A percentile compares a stretch with the other conserved stretches of the same genome.
Conservation (phyloP, 345 rosid genomes). For the Populus davidiana region DNA sequence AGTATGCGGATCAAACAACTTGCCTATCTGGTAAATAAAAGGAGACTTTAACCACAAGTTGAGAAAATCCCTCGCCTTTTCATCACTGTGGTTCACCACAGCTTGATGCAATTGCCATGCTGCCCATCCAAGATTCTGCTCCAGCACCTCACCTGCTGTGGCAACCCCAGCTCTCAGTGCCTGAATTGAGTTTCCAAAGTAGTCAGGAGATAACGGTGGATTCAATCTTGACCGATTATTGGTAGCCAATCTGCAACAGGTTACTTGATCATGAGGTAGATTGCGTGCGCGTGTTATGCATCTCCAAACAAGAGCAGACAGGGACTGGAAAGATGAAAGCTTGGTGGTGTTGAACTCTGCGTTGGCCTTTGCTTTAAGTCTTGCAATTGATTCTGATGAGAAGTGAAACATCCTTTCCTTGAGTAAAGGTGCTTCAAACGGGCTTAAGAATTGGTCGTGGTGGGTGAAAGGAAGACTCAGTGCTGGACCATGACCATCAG, state of each 20-base stretch:
- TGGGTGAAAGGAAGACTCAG: constrained; percentile 48
- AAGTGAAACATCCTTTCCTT: constrained; percentile 61
- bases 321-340: constrained; percentile 70
- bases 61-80: constrained; percentile 31
- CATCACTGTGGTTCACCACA: constrained; percentile 40
- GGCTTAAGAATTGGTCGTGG: constrained; percentile 42
- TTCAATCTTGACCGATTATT: constrained; percentile 54
- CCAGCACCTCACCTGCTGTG: constrained; percentile 53
- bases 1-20: constrained; percentile 48
- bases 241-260: constrained; percentile 50
- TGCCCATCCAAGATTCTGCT: constrained; percentile 55
- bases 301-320: constrained; percentile 65
- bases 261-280: constrained; percentile 33
- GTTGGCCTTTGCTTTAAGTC: constrained; percentile 55
- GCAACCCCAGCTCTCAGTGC: constrained; percentile 32
- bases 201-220: constrained; percentile 44
- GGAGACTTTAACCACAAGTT: constrained; percentile 52
- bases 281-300: constrained; percentile 46
- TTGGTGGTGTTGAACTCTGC: constrained; percentile 35
- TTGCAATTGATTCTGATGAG: constrained; percentile 47
- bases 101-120: constrained; percentile 58
- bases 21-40: constrained; percentile 34
- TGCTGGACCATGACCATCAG: constrained; percentile 41
- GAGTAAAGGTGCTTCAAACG: constrained; percentile 43
- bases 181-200: constrained; percentile 60